These are phyloP conservation scores for Yamagishiella unicocca DNA, from an alignment of 139 green algal genomes.

Conservation along the genomic window DNA sequence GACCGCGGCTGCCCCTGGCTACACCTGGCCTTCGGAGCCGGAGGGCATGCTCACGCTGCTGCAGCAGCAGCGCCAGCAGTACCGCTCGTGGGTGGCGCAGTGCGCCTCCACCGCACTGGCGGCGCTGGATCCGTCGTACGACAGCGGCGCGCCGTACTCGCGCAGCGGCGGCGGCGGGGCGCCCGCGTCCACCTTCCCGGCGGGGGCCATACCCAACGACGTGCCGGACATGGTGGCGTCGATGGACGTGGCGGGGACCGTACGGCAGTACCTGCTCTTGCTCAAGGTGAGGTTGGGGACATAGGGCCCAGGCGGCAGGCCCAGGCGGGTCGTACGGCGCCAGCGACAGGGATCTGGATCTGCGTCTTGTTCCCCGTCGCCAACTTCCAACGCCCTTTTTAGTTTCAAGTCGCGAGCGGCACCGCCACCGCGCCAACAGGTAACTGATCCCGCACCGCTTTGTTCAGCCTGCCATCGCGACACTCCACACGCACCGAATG, in stretches of 20 bases:
- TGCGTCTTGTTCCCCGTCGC: too few species aligned
- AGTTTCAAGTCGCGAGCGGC: too few species aligned
- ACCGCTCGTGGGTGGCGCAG: slow-evolving; percentile 30
- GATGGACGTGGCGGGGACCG: slow-evolving; percentile 31
- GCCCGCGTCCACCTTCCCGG: neutral
- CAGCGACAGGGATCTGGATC: too few species aligned
- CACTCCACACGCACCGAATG: too few species aligned
- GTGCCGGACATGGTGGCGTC: slow-evolving; percentile 16
- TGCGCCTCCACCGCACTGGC: neutral
- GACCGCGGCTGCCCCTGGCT: neutral
- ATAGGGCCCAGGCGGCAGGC: too few species aligned
- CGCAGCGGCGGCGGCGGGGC: neutral
- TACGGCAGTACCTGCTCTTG: slow-evolving; percentile 2
- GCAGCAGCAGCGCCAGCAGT: slow-evolving; percentile 29
- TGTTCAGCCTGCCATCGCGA: too few species aligned
- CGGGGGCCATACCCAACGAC: neutral
- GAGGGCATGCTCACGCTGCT: neutral
- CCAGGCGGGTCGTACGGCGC: too few species aligned
- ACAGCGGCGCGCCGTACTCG: neutral
- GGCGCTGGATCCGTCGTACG: slow-evolving; percentile 18
- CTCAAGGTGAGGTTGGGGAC: slow-evolving; percentile 14
- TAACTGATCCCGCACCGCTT: too few species aligned
- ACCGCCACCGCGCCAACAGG: too few species aligned
- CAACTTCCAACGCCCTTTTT: too few species aligned
- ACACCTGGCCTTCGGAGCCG: neutral